Conservation (phyloP, 805 yeast genomes). For the Ogataea nitratoaversa region DNA sequence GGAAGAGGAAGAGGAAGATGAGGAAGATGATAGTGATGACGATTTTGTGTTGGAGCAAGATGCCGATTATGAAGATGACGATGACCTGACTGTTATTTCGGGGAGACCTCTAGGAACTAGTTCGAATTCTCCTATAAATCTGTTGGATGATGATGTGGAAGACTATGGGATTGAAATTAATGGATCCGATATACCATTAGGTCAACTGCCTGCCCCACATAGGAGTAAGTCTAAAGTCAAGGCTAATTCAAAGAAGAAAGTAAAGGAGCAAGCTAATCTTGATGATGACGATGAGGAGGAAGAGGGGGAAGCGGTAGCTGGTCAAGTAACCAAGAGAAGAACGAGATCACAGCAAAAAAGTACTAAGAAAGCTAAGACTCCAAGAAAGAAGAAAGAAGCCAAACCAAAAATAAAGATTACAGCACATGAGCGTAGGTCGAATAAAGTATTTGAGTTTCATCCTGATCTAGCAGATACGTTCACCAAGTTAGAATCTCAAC, state of each 20-base stretch:
- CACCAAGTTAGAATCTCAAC: conserved; percentile 49
- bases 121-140: conserved; percentile 10
- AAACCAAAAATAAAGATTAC: conserved; percentile 56
- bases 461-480: conserved; percentile 76
- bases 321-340: conserved; percentile 4
- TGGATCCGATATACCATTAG: too few species aligned
- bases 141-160: too few species aligned
- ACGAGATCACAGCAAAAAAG: too few species aligned
- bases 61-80: conserved; percentile 19
- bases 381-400: conserved; percentile 19
- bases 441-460: conserved; percentile 65
- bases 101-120: conserved; percentile 11
- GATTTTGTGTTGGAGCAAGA: conserved; percentile 26
- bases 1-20: background rate
- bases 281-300: background rate
- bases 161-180: too few species aligned
- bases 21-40: conserved; percentile 19
- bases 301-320: background rate
- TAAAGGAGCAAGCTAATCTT: too few species aligned
- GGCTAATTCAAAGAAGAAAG: too few species aligned
- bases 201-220: conserved; percentile 10
- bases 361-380: conserved; percentile 6
- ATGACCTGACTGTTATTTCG: conserved; percentile 20
- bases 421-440: conserved; percentile 66
- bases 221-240: conserved; percentile 3